Conservation (phyloP, 2,329 filamentous ascomycete species). For the Magnaporthiopsis rhizophila region DNA sequence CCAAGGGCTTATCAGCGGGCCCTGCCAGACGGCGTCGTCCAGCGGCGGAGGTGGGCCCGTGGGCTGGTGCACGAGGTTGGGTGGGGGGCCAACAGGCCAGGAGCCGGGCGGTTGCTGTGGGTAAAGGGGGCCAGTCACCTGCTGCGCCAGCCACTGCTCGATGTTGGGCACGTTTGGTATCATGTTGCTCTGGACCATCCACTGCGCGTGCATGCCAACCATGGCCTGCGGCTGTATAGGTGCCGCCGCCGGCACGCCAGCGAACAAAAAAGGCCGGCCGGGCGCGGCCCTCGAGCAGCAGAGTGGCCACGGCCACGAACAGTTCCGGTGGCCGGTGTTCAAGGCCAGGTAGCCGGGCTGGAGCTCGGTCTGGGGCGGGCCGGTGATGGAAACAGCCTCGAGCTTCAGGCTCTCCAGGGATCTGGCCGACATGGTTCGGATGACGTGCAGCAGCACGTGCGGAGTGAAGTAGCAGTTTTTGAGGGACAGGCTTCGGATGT, state of each 20-base stretch:
- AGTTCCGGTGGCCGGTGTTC: conserved; percentile 3
- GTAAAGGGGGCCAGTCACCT: too few species aligned
- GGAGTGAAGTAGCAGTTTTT: conserved; percentile 64
- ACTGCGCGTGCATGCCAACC: not conserved
- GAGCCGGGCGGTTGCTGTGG: not conserved
- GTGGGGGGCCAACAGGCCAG: not conserved
- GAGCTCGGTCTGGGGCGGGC: conserved; percentile 19
- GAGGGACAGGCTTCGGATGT: conserved; percentile 51
- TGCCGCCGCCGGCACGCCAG: not conserved
- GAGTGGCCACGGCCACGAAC: conserved; percentile 16
- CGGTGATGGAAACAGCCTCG: conserved; percentile 57
- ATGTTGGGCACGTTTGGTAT: not conserved
- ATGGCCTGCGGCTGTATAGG: not conserved
- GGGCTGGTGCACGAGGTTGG: not conserved
- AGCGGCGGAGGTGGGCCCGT: not conserved
- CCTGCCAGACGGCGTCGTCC: not conserved
- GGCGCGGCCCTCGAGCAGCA: conserved; percentile 13
- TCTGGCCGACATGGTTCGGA: conserved; percentile 35
- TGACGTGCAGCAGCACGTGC: conserved; percentile 42
- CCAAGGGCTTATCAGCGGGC: conserved; percentile 1
- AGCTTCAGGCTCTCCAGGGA: conserved; percentile 47
- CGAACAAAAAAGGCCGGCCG: conserved; percentile 9
- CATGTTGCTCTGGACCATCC: not conserved
- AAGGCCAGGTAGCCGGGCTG: conserved; percentile 1
- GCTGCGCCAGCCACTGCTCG: not conserved